phyloP scores from a whole-genome alignment of 2,329 filamentous ascomycete species.

The Cladophialophora immunda region DNA sequence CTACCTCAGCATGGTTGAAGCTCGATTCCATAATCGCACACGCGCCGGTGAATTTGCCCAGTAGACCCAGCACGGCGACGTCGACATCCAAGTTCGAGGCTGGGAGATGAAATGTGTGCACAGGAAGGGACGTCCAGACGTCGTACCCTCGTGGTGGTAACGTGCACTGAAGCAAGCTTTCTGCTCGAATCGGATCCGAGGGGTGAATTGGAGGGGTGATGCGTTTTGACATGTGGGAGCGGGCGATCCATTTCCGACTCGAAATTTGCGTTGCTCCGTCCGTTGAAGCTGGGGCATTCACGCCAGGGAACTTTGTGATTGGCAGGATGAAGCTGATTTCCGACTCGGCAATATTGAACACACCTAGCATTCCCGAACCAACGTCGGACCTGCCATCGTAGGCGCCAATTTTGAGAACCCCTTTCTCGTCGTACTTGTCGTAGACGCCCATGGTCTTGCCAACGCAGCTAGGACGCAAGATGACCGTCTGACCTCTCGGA shows the following conservation, averaged over 20 bases:
- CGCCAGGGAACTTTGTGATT: conserved; percentile 76
- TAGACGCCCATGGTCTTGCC: conserved; percentile 80
- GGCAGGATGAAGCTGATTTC: conserved; percentile 74
- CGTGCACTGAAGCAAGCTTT: conserved; percentile 67
- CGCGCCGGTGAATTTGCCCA: conserved; percentile 89
- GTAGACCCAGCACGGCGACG: conserved; percentile 76
- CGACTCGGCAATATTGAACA: conserved; percentile 80
- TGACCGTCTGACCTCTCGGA: conserved; percentile 75
- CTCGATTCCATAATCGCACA: conserved; percentile 75
- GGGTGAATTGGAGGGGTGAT: conserved; percentile 63
- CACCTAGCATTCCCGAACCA: conserved; percentile 78
- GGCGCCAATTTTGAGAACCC: conserved; percentile 78
- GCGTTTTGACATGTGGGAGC: conserved; percentile 73
- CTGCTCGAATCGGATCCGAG: conserved; percentile 45
- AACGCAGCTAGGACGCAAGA: conserved; percentile 78
- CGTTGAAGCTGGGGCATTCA: conserved; percentile 30
- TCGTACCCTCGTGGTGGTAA: conserved; percentile 77
- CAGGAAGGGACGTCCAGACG: conserved; percentile 77
- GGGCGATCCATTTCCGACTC: conserved; percentile 71
- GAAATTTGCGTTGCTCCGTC: conserved; percentile 40
- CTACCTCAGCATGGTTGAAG: conserved; percentile 66
- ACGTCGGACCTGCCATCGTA: conserved; percentile 75
- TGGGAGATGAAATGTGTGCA: conserved; percentile 70
- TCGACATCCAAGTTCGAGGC: conserved; percentile 40
- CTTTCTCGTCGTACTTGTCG: conserved; percentile 75